Evolutionary conservation across 495 filamentous ascomycete genomes (phyloP).

Genomic region (Tuber microsphaerosporum): DNA sequence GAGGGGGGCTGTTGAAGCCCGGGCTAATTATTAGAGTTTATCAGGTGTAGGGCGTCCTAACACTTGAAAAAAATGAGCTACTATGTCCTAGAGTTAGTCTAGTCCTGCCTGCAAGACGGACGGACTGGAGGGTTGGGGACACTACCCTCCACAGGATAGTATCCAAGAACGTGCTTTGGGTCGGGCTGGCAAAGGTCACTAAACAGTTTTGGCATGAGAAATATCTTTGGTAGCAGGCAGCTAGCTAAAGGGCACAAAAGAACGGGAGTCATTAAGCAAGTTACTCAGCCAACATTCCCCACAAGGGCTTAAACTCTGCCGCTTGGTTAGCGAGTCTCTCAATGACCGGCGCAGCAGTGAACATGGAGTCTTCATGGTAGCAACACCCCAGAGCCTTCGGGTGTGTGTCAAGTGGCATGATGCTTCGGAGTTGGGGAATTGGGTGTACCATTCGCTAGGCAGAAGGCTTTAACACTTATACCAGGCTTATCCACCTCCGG

Average conservation of each 20-base stretch:
- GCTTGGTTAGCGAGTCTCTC: background rate
- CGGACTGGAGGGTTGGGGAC: too few relatives aligned
- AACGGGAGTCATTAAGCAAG: background rate
- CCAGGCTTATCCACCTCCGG: background rate
- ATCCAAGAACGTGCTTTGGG: background rate
- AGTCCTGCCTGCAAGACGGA: too few relatives aligned
- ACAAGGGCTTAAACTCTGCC: background rate
- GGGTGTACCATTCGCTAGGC: background rate
- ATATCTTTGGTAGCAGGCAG: background rate
- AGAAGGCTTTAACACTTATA: background rate
- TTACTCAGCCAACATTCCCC: background rate
- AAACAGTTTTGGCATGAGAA: background rate
- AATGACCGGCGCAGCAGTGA: background rate
- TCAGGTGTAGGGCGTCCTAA: too few relatives aligned
- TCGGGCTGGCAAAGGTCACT: background rate
- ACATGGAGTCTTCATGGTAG: background rate
- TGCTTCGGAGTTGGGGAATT: background rate
- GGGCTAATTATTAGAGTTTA: too few relatives aligned
- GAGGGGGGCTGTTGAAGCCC: too few relatives aligned
- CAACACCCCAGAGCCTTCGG: background rate
- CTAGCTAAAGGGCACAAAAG: background rate
- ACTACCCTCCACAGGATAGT: background rate
- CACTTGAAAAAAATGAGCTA: too few relatives aligned
- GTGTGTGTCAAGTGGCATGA: background rate
- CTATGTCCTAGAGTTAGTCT: too few relatives aligned